phyloP scores from a whole-genome alignment of 1,284 basidiomycete species.

The Pterulicium gracile region DNA sequence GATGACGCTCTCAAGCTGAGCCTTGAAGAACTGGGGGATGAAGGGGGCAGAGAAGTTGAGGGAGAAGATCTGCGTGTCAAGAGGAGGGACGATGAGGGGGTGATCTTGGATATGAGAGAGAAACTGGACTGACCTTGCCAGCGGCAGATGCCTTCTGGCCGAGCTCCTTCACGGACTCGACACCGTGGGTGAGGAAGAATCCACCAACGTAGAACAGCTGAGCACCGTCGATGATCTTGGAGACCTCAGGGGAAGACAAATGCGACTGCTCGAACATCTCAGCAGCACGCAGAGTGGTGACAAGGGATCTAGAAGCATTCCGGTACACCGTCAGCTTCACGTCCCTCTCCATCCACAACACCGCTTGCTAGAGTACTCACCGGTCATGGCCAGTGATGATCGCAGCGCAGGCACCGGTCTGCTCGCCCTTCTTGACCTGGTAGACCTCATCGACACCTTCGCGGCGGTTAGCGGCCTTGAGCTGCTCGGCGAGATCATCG shows the following conservation, averaged over 20 bases:
- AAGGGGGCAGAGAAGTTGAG: slow-evolving; percentile 97
- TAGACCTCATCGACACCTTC: slow-evolving; percentile 90
- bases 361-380: slow-evolving; percentile 26
- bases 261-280: slow-evolving; percentile 83
- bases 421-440: slow-evolving; percentile 76
- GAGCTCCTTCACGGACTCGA: slow-evolving; percentile 65
- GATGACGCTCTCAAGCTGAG: slow-evolving; percentile 71
- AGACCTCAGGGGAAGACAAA: slow-evolving; percentile 69
- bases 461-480: slow-evolving; percentile 86
- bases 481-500: slow-evolving; percentile 84
- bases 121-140: slow-evolving; percentile 50
- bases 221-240: slow-evolving; percentile 70
- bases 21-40: slow-evolving; percentile 91
- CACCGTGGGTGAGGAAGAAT: slow-evolving; percentile 94
- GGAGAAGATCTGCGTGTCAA: slow-evolving; percentile 55
- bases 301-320: slow-evolving; percentile 60
- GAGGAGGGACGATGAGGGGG: slow-evolving; percentile 2
- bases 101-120: not conserved
- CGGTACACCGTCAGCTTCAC: not conserved
- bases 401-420: slow-evolving; percentile 96
- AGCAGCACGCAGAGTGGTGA: slow-evolving; percentile 84
- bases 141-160: slow-evolving; percentile 73
- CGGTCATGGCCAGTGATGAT: slow-evolving; percentile 91
- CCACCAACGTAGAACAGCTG: slow-evolving; percentile 94
- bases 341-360: not conserved